Conservation (phyloP, 139 green algal genomes). For the Volvox africanus region DNA sequence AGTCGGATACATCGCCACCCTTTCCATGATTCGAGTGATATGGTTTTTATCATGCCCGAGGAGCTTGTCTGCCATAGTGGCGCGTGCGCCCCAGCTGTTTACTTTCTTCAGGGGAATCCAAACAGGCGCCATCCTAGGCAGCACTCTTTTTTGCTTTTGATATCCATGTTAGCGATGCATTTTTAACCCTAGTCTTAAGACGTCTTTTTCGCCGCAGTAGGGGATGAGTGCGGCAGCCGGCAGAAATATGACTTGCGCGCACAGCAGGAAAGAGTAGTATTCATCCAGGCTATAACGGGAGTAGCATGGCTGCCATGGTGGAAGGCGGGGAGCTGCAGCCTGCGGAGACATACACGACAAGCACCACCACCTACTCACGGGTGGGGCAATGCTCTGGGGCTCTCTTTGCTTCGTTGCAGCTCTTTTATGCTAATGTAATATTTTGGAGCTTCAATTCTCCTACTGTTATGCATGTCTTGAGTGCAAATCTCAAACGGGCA, state of each 20-base stretch:
- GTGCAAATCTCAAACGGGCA: too few species aligned
- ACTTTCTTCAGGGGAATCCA: not conserved
- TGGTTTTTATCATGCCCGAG: too few species aligned
- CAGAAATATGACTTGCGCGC: conserved; percentile 13
- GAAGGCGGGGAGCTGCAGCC: conserved; percentile 27
- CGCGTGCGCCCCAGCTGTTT: not conserved
- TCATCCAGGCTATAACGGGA: not conserved
- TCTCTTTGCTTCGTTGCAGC: not conserved
- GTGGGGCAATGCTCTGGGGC: not conserved
- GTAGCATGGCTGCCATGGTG: conserved; percentile 21
- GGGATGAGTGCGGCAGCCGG: not conserved
- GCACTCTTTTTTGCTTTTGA: not conserved
- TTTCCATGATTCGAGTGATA: too few species aligned
- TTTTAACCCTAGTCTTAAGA: not conserved
- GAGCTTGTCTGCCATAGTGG: not conserved
- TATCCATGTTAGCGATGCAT: not conserved
- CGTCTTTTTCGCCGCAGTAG: not conserved
- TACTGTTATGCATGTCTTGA: too few species aligned
- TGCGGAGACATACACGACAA: conserved; percentile 34
- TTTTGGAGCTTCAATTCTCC: too few species aligned
- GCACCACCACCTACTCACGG: conserved; percentile 37
- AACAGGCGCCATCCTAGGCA: not conserved
- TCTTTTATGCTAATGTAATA: too few species aligned
- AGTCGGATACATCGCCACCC: too few species aligned
- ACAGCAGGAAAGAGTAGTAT: not conserved